Conservation (phyloP, 495 filamentous ascomycete species). For the Apodospora peruviana region DNA sequence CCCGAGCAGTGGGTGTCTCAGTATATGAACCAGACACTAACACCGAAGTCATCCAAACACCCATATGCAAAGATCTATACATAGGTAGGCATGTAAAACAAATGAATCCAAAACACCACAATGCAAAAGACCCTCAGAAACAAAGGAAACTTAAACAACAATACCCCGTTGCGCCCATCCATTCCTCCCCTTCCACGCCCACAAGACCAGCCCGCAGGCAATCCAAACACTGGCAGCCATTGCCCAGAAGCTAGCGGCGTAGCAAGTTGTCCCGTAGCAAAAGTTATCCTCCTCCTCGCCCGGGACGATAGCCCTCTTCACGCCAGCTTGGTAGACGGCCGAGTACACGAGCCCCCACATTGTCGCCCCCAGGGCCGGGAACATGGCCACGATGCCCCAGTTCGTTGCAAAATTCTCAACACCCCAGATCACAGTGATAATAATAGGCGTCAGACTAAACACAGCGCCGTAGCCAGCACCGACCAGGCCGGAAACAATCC, state of each 20-base stretch:
- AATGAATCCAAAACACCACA: no score
- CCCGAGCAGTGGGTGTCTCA: no score
- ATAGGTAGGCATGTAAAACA: no score
- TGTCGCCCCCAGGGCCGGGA: constrained; percentile 77
- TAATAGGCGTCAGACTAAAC: constrained; percentile 84
- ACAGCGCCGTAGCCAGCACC: constrained; percentile 89
- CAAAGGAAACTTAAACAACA: constrained; percentile 44
- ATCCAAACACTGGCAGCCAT: constrained; percentile 73
- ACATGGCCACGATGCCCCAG: constrained; percentile 90
- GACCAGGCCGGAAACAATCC: constrained; percentile 70
- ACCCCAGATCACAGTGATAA: constrained; percentile 92
- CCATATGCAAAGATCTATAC: no score
- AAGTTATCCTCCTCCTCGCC: constrained; percentile 40
- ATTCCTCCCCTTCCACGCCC: constrained; percentile 72
- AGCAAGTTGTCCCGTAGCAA: constrained; percentile 75
- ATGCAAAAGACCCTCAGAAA: no score
- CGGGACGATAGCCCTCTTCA: constrained; percentile 23
- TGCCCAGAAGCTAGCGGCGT: constrained; percentile 71
- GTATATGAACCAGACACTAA: no score
- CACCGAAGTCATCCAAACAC: no score
- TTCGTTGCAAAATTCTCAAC: constrained; percentile 98
- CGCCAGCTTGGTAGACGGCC: constrained; percentile 66
- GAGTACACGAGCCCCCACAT: constrained; percentile 84
- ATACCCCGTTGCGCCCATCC: constrained; percentile 78
- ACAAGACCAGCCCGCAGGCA: constrained; percentile 65